These are phyloP conservation scores for Beauveria brongniartii DNA, from an alignment of 2,329 filamentous ascomycete genomes.

Conservation along the genomic window DNA sequence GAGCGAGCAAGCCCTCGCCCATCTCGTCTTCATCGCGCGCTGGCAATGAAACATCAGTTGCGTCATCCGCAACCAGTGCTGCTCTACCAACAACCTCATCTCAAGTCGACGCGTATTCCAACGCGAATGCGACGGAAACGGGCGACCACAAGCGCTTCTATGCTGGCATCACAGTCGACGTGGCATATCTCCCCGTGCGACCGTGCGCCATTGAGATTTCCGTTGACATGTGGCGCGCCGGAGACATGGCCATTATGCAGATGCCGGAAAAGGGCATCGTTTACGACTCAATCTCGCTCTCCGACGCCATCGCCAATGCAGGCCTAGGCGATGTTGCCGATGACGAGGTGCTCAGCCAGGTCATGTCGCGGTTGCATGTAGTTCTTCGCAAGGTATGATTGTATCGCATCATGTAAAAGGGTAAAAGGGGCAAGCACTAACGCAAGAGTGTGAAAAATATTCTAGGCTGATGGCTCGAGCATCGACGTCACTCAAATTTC, in stretches of 20 bases:
- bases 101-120: neutral
- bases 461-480: neutral
- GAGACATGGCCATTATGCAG: neutral
- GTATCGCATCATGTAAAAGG: neutral
- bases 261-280: constrained; percentile 1
- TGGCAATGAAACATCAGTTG: neutral
- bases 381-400: constrained; percentile 4
- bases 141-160: neutral
- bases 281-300: neutral
- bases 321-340: neutral
- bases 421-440: neutral
- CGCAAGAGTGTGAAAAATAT: neutral
- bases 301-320: neutral
- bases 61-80: neutral
- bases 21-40: neutral
- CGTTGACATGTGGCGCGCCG: neutral
- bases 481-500: neutral
- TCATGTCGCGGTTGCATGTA: neutral
- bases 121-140: neutral
- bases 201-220: neutral
- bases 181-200: constrained; percentile 1
- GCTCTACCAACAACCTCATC: neutral
- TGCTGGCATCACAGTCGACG: neutral
- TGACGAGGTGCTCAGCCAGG: neutral
- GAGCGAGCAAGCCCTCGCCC: neutral